Evolutionary conservation across 768 basidiomycete species (phyloP), one percentile per base, ranked within the genome.

Genomic region (Boletus subcaerulescens): DNA sequence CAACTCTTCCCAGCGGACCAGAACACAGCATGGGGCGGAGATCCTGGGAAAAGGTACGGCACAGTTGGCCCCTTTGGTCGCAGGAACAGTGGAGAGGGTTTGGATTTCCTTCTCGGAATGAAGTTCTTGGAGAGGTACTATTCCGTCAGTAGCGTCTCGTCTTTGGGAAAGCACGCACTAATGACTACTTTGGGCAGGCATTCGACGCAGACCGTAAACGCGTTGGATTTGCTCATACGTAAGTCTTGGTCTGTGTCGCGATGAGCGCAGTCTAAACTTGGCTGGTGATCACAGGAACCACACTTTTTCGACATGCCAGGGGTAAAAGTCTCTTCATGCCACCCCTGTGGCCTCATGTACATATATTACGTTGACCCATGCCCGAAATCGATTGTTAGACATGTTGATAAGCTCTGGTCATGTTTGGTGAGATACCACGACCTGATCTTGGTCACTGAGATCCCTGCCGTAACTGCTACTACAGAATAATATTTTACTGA

Each of bases 51-150:
- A 39, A n/a, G 14, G 38, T 39, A 39, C 17, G n/a, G 38, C n/a
- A 14, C 6, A 3, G n/a, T 39, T 9, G 0, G 0, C 6, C 0
- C 0, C n/a, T 18, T 4, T 4, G 5, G n/a, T n/a, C n/a, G n/a
- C 6, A 18, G 0, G 0, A 1, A 1, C 9, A 39, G 38, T 14
- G 38, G 38, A 4, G 0, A 3, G 14, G 38, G 38, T 11, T 10
- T 39, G 2, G 38, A 39, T n/a, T 39, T 39, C 38, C 0, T 18
- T 18, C 12, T 39, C 17, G 38, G 38, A 15, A 0, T 14, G 0
- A 18, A 5, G 17, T 39, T 39, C 38, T 17, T 39, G 38, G 38
- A 39, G 38, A 39, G 38, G 9, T 47, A 36, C 20, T 47, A 36
- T 36, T 5, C 35, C 15, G 46, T 47, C 15, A 17, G 46, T 47